Evolutionary conservation across 1,284 basidiomycete species (phyloP).

Genomic region (Violaceomyces palustris): DNA sequence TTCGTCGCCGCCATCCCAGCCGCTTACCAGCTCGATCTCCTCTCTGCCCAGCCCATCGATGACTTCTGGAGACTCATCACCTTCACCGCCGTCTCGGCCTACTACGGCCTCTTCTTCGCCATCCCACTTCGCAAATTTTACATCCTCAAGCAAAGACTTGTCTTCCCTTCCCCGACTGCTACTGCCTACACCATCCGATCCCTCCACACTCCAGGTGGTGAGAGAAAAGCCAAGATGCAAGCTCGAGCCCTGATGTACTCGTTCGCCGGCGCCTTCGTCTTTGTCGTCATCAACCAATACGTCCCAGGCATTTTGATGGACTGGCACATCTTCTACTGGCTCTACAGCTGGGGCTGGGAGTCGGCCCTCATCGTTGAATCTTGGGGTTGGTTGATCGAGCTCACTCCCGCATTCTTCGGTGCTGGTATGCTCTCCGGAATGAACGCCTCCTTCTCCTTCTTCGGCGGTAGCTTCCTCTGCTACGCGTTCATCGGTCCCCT

Average conservation of each 20-base stretch:
- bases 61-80: constrained; percentile 55
- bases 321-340: constrained; percentile 62
- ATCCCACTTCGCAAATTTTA: constrained; percentile 64
- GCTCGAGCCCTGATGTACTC: constrained; percentile 59
- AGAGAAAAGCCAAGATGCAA: constrained; percentile 60
- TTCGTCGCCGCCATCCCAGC: constrained; percentile 66
- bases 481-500: constrained; percentile 65
- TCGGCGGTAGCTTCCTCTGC: constrained; percentile 61
- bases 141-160: constrained; percentile 65
- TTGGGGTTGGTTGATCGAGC: constrained; percentile 51
- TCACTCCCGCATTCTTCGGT: constrained; percentile 66
- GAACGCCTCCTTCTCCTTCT: constrained; percentile 65
- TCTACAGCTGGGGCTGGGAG: constrained; percentile 63
- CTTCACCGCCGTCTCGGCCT: constrained; percentile 61
- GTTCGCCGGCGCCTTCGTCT: constrained; percentile 59
- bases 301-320: constrained; percentile 62
- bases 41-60: constrained; percentile 19
- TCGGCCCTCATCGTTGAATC: constrained; percentile 63
- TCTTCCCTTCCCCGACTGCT: constrained; percentile 67
- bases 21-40: constrained; percentile 59
- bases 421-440: constrained; percentile 65
- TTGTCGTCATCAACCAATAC: constrained; percentile 62
- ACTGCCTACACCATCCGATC: constrained; percentile 66
- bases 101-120: constrained; percentile 67
- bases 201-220: constrained; percentile 56